Base-by-base conservation (phyloP, 257 asterid genomes). In the Capsicum pubescens region DNA sequence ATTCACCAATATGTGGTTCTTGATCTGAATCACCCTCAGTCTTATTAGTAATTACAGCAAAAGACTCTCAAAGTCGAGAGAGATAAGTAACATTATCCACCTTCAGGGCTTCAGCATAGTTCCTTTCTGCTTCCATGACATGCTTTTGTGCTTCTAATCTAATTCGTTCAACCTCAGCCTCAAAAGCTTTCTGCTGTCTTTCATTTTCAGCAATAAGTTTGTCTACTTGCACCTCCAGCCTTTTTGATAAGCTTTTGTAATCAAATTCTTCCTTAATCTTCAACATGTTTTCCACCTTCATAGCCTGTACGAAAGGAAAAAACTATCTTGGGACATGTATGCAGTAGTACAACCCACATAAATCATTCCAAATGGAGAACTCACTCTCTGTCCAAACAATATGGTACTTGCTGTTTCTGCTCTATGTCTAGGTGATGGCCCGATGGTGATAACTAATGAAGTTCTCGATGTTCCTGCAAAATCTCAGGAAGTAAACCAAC, bases 241-340 rank as follows among this genome's bases (percentile, higher is more conserved):
- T 91, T 86, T 89, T 95, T 63, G 96, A 88, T 90, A 97, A 88
- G 84, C 98, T 95, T 92, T 92, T 97, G 90, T 95, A 97, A 87
- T 97, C 99, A 54, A 91, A 97, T 87, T 97, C 99, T 88, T 97
- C 99, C 89, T 97, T 97, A 74, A 97, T 95, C 90, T 93, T 95
- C 95, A 97, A 92, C 99, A 97, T 97, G 89, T 97, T 97, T 91
- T 95, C 98, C 90, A 97, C 99, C 93, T 95, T 95, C 99, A 97
- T 95, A 52, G 99, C 99, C 99, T 97, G 92, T 61, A 74, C 76
- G 58, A 87, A 80, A 86, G 71, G 83, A 87, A 84, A 85, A 48
- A 21, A 67, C 42, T 72, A 63, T 76, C 35, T 61, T 56, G 54
- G 61, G 61, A 83, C 82, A 14, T 6, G 16, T 54, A 77, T 0